Evolutionary conservation across 805 yeast genomes (phyloP).

Genomic region (Cyberlindnera lachancei): DNA sequence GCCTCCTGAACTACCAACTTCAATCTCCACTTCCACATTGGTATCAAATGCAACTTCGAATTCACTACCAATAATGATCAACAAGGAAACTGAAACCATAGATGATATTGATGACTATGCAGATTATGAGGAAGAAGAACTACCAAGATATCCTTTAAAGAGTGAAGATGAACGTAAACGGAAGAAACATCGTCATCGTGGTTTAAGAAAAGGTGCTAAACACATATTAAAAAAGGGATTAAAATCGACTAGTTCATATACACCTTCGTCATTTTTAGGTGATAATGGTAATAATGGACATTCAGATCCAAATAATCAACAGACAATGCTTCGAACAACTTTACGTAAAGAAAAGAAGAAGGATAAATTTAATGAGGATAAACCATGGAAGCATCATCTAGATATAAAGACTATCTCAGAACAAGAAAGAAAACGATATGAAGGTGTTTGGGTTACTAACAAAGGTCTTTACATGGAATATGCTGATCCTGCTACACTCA

Average conservation of each 20-base stretch:
- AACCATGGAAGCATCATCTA: constrained; percentile 89
- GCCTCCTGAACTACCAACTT: too few relatives aligned
- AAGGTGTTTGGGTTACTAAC: constrained; percentile 91
- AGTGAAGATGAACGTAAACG: constrained; percentile 2
- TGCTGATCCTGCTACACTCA: constrained; percentile 13
- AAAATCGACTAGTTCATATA: constrained; percentile 7
- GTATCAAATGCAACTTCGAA: too few relatives aligned
- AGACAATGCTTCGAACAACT: constrained; percentile 21
- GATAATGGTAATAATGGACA: not conserved
- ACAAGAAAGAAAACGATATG: constrained; percentile 79
- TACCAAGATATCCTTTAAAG: constrained; percentile 19
- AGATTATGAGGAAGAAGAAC: constrained; percentile 9
- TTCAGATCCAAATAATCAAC: constrained; percentile 12
- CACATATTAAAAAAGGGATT: constrained; percentile 18
- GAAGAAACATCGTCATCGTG: constrained; percentile 5
- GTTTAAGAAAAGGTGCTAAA: constrained; percentile 19
- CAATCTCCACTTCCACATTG: too few relatives aligned
- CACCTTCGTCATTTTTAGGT: constrained; percentile 1
- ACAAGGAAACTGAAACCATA: constrained; percentile 1
- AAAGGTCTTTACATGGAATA: constrained; percentile 51
- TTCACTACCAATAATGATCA: too few relatives aligned
- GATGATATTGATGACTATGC: constrained; percentile 2
- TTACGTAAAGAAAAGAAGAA: constrained; percentile 20
- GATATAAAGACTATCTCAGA: constrained; percentile 46
- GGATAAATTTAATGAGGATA: constrained; percentile 66